Evolutionary conservation across 2,329 filamentous ascomycete species (phyloP).

Genomic region (Bipolaris oryzae): DNA sequence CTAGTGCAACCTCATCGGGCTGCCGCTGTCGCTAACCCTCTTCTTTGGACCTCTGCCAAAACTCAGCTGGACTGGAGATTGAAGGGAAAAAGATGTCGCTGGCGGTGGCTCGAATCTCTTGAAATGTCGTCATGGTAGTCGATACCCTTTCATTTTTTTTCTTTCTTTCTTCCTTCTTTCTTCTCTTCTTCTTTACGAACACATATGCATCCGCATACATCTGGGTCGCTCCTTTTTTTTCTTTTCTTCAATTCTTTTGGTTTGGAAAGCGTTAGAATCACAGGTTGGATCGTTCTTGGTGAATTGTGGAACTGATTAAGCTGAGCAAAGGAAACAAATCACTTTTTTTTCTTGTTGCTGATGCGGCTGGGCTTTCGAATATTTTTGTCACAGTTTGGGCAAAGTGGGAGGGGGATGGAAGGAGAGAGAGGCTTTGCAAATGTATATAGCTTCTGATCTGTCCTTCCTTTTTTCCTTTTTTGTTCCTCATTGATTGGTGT

Average conservation of each 20-base stretch:
- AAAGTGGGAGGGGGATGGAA: too few species aligned
- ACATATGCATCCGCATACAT: neutral
- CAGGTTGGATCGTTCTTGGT: neutral
- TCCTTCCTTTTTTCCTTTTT: neutral
- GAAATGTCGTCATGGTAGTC: neutral
- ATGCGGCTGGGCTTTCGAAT: neutral
- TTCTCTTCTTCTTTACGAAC: neutral
- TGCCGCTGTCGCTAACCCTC: neutral
- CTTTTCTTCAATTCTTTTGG: neutral
- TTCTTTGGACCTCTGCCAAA: neutral
- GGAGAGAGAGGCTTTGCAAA: neutral
- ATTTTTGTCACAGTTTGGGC: neutral
- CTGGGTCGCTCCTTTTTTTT: neutral
- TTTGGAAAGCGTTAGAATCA: neutral
- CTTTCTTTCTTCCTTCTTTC: neutral
- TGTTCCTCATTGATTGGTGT: neutral
- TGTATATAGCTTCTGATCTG: neutral
- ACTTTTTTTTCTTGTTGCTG: neutral
- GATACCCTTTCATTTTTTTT: neutral
- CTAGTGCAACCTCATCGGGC: slow-evolving; percentile 5
- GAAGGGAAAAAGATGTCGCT: neutral
- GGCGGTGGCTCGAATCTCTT: neutral
- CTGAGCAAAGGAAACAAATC: neutral
- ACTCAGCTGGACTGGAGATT: neutral
- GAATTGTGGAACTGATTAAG: neutral